Evolutionary conservation across 257 asterid species (phyloP).

Genomic region (Agastache rugosa): DNA sequence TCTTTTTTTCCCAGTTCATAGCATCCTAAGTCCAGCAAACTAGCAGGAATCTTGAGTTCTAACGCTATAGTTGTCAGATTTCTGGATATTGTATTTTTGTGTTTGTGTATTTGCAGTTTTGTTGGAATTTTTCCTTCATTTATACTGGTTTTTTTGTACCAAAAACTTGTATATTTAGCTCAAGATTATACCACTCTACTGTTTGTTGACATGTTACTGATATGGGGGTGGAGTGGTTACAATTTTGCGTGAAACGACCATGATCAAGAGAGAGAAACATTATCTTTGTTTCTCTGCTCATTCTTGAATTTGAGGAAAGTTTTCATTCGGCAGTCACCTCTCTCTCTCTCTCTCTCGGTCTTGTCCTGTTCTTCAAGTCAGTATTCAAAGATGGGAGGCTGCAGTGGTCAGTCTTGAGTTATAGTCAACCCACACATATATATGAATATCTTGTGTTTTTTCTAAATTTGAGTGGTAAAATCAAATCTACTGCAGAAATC

Average conservation of each 20-base stretch:
- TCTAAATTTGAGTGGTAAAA: conserved; percentile 12
- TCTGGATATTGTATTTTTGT: not conserved
- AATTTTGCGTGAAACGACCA: not conserved
- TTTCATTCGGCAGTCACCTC: too few relatives aligned
- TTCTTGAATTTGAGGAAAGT: conserved; percentile 28
- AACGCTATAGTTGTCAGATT: not conserved
- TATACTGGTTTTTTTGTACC: not conserved
- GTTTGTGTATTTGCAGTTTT: not conserved
- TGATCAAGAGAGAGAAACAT: conserved; percentile 20
- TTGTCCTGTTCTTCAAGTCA: conserved; percentile 23
- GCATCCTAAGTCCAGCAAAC: conserved; percentile 25
- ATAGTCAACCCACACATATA: conserved; percentile 29
- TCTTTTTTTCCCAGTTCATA: conserved; percentile 3
- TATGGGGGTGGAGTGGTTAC: not conserved
- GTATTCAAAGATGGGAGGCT: conserved; percentile 40
- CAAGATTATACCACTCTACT: not conserved
- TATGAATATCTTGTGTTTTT: not conserved
- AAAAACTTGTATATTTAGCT: not conserved
- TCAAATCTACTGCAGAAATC: not conserved
- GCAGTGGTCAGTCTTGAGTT: conserved; percentile 24
- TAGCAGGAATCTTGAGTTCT: conserved; percentile 13
- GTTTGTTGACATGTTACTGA: not conserved
- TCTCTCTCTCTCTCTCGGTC: not conserved
- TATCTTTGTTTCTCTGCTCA: not conserved
- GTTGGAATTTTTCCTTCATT: not conserved